These are phyloP conservation scores for Amanita rimosa DNA, from an alignment of 768 basidiomycete genomes.

Conservation along the genomic window DNA sequence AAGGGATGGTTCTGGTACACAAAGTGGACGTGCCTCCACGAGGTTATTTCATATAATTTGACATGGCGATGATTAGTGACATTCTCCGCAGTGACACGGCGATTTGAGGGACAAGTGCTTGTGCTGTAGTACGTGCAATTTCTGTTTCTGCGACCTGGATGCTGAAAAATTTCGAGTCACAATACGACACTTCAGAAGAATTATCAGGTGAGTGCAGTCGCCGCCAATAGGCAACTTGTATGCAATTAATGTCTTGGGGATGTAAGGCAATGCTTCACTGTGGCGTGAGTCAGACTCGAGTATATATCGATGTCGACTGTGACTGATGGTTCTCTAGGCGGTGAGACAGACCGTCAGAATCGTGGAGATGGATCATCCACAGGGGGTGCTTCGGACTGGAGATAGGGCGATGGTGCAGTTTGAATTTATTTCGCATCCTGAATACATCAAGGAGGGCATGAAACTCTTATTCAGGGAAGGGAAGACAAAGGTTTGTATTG, in stretches of 20 bases:
- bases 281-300: conserved; percentile 39
- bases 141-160: neutral
- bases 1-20: conserved; percentile 89
- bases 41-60: conserved; percentile 27
- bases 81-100: conserved; percentile 45
- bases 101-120: conserved; percentile 90
- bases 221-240: neutral
- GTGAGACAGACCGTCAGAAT: conserved; percentile 89
- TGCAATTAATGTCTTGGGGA: neutral
- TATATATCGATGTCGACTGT: neutral
- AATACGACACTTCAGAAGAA: conserved; percentile 89
- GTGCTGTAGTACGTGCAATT: conserved; percentile 66
- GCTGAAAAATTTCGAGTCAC: conserved; percentile 36
- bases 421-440: conserved; percentile 87
- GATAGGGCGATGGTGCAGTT: conserved; percentile 92
- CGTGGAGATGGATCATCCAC: conserved; percentile 82
- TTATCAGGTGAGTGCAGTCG: conserved; percentile 55
- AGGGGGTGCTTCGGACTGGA: conserved; percentile 84
- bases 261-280: conserved; percentile 84
- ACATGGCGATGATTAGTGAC: neutral
- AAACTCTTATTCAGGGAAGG: conserved; percentile 92
- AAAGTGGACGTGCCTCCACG: conserved; percentile 70
- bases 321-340: conserved; percentile 35
- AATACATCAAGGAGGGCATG: conserved; percentile 90
- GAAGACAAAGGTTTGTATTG: conserved; percentile 72